A percentile compares a stretch with the other conserved stretches of the same genome.
Conservation (phyloP, 2,329 filamentous ascomycete genomes). For the Xylaria sp. region DNA sequence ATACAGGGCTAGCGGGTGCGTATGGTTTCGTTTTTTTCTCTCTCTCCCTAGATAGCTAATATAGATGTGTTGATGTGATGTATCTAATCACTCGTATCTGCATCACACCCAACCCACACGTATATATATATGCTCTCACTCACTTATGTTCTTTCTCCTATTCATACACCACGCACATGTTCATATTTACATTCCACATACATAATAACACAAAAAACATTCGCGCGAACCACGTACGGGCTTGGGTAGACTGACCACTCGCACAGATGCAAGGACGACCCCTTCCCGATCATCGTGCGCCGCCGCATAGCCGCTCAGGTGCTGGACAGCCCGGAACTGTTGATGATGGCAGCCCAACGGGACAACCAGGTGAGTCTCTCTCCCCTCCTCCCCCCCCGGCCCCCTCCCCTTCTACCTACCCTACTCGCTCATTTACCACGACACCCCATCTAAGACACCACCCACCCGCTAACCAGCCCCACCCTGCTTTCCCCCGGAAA, state of each 20-base stretch:
- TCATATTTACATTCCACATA: no score
- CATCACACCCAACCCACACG: neutral
- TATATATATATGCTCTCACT: no score
- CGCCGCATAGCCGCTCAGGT: conserved; percentile 55
- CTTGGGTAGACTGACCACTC: neutral
- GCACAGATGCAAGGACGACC: conserved; percentile 36
- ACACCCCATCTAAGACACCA: neutral
- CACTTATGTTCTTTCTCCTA: neutral
- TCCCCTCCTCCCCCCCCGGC: neutral
- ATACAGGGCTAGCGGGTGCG: conserved; percentile 20
- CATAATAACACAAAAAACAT: no score
- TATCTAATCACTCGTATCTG: no score
- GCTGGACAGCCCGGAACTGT: conserved; percentile 58
- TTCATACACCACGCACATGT: neutral
- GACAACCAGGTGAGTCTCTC: conserved; percentile 53
- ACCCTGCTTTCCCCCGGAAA: neutral
- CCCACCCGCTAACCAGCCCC: neutral
- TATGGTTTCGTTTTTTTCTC: no score
- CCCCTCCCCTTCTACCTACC: neutral
- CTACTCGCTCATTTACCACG: neutral
- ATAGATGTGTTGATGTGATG: no score
- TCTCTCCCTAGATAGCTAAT: no score
- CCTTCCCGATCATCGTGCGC: conserved; percentile 46
- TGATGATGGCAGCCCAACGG: conserved; percentile 62
- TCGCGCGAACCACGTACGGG: no score